Percentiles rank a stretch among this genome's conserved stretches.
Evolutionary conservation across 139 green algal species (phyloP).

Genomic region (Eudorina sp.): DNA sequence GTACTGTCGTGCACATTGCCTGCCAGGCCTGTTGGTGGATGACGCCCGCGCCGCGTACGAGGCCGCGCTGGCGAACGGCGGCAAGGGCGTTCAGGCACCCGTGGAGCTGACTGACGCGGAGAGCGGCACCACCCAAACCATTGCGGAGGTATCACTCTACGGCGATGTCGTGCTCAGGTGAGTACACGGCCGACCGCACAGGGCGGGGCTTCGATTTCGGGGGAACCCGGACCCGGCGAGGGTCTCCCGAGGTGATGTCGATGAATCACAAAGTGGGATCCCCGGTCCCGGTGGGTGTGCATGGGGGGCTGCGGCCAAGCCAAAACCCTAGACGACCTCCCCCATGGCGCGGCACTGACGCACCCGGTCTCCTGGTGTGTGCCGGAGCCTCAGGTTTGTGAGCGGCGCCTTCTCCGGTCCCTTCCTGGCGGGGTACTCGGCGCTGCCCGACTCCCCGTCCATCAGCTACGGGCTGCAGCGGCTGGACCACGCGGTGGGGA

Average conservation of each 20-base stretch:
- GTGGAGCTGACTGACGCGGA: constrained; percentile 59
- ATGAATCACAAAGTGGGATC: too few relatives aligned
- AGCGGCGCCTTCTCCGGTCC: constrained; percentile 60
- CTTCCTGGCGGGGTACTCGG: constrained; percentile 87
- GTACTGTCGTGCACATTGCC: too few relatives aligned
- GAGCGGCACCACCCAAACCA: constrained; percentile 11
- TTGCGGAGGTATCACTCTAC: constrained; percentile 92
- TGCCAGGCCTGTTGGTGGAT: constrained; percentile 83
- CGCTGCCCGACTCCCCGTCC: constrained; percentile 55
- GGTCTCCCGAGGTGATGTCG: too few relatives aligned
- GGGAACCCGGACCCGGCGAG: too few relatives aligned
- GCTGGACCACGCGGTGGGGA: constrained; percentile 97
- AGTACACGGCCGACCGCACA: constrained; percentile 42
- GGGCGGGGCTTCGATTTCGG: too few relatives aligned
- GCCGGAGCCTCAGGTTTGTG: constrained; percentile 52
- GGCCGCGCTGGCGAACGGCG: constrained; percentile 78
- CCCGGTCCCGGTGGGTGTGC: too few relatives aligned
- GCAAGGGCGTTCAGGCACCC: constrained; percentile 73
- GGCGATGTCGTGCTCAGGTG: constrained; percentile 92
- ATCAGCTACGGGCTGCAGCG: constrained; percentile 83
- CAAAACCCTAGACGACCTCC: too few relatives aligned
- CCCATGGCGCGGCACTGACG: too few relatives aligned
- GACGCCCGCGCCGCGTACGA: constrained; percentile 88
- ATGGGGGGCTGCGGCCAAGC: too few relatives aligned
- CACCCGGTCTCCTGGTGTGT: too few relatives aligned